Evolutionary conservation across 202 grass and related monocot species (phyloP), one percentile per base, ranked within the genome.

Genomic region (Digitaria exilis): DNA sequence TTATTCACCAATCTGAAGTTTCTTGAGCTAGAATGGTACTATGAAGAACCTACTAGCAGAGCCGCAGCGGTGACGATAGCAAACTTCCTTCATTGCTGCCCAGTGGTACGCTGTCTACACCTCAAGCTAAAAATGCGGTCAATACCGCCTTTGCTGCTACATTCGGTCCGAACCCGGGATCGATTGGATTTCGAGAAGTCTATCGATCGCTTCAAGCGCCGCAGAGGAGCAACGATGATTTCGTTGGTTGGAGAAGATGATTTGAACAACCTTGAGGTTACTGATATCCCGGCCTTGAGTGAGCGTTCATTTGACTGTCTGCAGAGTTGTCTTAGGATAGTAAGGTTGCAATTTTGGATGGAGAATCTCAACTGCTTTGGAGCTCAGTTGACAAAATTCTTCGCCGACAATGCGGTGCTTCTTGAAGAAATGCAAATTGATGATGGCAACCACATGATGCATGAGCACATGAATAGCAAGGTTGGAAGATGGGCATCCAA

Each of bases 341-440:
- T 61, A 6, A 30, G 26, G 8, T 30, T 61, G 58, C 25, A 61
- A 14, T 16, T 61, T 16, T 18, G 3, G 5, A 24, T 18, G 5
- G 65, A 71, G 0, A 2, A 44, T 4, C 26, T 37, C 1, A 21
- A 58, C 13, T 31, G 79, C 37, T 45, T 81, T 17, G 79, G 65
- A 2, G 51, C 45, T 10, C 18, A 12, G 12, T 2, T 81, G 24
- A 6, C 28, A 19, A 81, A 81, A n/a, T 81, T 71, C 79, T 46
- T n/a, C n/a, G n/a, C n/a, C n/a, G n/a, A n/a, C n/a, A n/a, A n/a
- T n/a, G n/a, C n/a, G n/a, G n/a, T n/a, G n/a, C n/a, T 81, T 71
- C 79, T 46, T 81, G 30, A 82, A 64, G 57, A 73, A 7, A 73
- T 82, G 9, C 21, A 18, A 18, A 73, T 82, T 17, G 30, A 82